Base-by-base conservation (phyloP, 345 rosid species). In the Citrus sinensis region DNA sequence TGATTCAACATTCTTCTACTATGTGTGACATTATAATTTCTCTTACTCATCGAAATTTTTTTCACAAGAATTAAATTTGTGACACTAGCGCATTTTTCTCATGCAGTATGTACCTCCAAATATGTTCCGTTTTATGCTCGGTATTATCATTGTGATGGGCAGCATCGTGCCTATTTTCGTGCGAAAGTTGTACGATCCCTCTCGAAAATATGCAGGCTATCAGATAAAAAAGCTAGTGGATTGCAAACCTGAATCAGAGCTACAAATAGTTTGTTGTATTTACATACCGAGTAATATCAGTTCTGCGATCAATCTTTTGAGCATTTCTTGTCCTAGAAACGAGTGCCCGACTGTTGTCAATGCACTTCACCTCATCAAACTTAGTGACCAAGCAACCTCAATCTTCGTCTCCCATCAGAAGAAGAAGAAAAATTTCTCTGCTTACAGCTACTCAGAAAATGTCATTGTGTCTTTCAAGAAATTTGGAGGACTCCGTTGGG, bases 301-400 rank as follows among this genome's bases (percentile, higher is more conserved):
- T 16, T 72, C 87, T 6, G 73, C 59, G 0, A 79, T 79, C 70
- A 83, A 77, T n/a, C 61, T 85, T 40, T 81, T 87, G 8, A 79
- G 70, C 9, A 62, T 74, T n/a, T 49, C 70, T 3, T 65, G 62
- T 42, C 79, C 83, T 16, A 61, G 68, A 6, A 66, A 17, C 25
- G 85, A 24, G 4, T 59, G 46, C 77, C 77, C 77, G 39, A 49
- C 83, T 32, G 35, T 80, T 2, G 77, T 87, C n/a, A 72, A 25
- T 37, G 88, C 76, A 5, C 68, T 87, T 22, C 85, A 81, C 75
- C 82, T 85, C 29, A 62, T 78, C 61, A 80, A 79, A 46, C 82
- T 81, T 6, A 30, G 37, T 0, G 86, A 80, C 4, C 76, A 75
- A 4, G 51, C 83, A 25, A 27, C 76, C 17, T 85, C 89, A 4